These are phyloP conservation scores for Talaromyces sp. DNA, from an alignment of 2,329 filamentous ascomycete species.

Conservation along the genomic window DNA sequence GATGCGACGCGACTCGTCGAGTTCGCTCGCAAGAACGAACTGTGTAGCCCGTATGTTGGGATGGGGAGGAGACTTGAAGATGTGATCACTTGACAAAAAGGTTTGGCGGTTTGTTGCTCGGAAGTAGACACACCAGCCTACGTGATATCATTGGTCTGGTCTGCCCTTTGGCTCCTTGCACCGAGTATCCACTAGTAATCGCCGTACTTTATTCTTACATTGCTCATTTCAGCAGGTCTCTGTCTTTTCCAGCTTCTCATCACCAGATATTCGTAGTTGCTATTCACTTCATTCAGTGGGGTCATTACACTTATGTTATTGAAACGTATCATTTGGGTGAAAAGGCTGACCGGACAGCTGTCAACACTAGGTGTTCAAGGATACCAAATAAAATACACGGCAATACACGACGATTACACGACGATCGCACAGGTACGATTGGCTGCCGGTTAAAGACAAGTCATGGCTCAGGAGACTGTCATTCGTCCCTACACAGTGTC, in stretches of 20 bases:
- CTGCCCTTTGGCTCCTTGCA: neutral
- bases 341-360: neutral
- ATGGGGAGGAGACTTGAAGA: neutral
- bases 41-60: slow-evolving; percentile 7
- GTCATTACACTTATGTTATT: neutral
- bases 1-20: slow-evolving; percentile 11
- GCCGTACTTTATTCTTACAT: neutral
- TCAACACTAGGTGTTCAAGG: neutral
- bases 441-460: neutral
- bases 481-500: neutral
- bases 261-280: no score
- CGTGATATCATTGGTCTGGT: neutral
- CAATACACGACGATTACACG: neutral
- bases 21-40: slow-evolving; percentile 11
- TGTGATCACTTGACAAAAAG: slow-evolving; percentile 4
- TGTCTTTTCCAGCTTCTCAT: neutral
- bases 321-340: neutral
- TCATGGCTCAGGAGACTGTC: neutral
- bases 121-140: neutral
- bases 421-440: neutral
- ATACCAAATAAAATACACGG: neutral
- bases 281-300: no score
- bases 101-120: neutral
- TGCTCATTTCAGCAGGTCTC: neutral
- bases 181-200: neutral